Conservation (phyloP, 2,329 filamentous ascomycete species). For the Colletotrichum agaves region DNA sequence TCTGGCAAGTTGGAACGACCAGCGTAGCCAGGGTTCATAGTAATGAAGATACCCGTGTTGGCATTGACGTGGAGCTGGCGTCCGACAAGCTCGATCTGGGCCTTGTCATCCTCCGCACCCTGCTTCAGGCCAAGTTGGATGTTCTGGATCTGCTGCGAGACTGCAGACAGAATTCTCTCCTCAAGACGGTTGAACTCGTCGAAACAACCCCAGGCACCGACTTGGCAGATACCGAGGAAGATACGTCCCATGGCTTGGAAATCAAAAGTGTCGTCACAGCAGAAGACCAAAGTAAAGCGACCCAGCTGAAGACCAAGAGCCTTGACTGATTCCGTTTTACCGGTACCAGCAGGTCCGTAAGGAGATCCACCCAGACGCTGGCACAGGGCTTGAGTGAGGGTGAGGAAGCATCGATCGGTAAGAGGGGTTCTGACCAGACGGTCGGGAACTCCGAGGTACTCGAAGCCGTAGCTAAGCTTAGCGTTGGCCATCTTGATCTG, state of each 20-base stretch:
- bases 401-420: constrained; percentile 98
- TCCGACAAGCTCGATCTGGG: constrained; percentile 94
- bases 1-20: constrained; percentile 97
- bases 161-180: constrained; percentile 95
- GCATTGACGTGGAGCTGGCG: constrained; percentile 89
- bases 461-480: constrained; percentile 93
- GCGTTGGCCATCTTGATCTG: constrained; percentile 98
- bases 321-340: constrained; percentile 99
- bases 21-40: constrained; percentile 99
- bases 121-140: constrained; percentile 96
- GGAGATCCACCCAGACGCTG: constrained; percentile 96
- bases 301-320: constrained; percentile 95
- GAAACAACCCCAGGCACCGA: constrained; percentile 99
- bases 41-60: constrained; percentile 99
- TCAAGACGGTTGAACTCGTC: constrained; percentile 99
- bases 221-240: constrained; percentile 98
- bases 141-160: constrained; percentile 99
- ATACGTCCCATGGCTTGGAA: constrained; percentile 99
- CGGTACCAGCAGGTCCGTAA: constrained; percentile 96
- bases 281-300: constrained; percentile 98
- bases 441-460: constrained; percentile 96
- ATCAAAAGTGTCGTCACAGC: constrained; percentile 99
- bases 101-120: constrained; percentile 80
- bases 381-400: constrained; percentile 93
- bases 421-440: constrained; percentile 95